These are phyloP conservation scores for Phlebiopsis flavidoalba DNA, from an alignment of 768 basidiomycete genomes.

Conservation along the genomic window DNA sequence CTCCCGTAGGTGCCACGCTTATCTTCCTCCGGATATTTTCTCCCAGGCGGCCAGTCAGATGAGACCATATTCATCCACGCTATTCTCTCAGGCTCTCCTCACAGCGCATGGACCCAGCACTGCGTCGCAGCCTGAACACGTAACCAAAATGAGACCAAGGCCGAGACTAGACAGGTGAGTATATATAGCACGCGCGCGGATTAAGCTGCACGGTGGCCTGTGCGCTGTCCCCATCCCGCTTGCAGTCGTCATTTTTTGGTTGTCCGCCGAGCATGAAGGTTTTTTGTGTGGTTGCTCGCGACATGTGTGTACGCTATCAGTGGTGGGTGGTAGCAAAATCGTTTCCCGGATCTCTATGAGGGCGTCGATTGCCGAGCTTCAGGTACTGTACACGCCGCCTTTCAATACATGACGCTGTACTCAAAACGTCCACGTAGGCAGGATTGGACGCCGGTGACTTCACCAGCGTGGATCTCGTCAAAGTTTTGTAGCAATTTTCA, in stretches of 20 bases:
- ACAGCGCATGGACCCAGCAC: neutral
- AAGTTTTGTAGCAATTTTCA: constrained; percentile 31
- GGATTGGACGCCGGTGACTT: constrained; percentile 49
- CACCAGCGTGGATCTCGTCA: constrained; percentile 57
- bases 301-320: neutral
- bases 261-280: neutral
- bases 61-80: neutral
- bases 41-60: neutral
- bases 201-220: neutral
- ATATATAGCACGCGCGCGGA: neutral
- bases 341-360: constrained; percentile 56
- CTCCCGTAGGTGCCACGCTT: neutral
- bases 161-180: neutral
- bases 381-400: constrained; percentile 5
- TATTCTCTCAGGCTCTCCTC: neutral
- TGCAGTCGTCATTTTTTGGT: neutral
- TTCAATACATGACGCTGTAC: neutral
- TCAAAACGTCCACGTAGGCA: constrained; percentile 24
- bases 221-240: neutral
- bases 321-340: neutral
- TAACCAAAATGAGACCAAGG: neutral
- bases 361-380: constrained; percentile 49
- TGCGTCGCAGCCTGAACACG: neutral
- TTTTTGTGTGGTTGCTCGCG: neutral
- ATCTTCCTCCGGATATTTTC: neutral